Evolutionary conservation across 768 basidiomycete species (phyloP).

Genomic region (Lentinula sp.): DNA sequence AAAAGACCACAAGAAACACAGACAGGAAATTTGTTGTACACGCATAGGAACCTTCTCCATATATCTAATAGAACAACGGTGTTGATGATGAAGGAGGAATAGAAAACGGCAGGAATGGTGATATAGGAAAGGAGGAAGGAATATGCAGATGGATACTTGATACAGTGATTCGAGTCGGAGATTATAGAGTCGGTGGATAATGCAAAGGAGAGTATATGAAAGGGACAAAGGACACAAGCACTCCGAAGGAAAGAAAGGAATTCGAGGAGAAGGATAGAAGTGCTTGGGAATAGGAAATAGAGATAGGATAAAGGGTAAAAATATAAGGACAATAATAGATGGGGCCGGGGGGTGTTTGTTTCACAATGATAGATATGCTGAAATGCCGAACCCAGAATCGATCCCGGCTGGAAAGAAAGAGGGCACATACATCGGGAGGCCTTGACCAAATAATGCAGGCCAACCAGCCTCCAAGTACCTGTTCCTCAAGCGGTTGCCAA

Average conservation of each 20-base stretch:
- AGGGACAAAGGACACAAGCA: slow-evolving; percentile 8
- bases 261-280: not conserved
- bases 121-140: slow-evolving; percentile 1
- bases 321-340: slow-evolving; percentile 2
- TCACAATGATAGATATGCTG: slow-evolving; percentile 3
- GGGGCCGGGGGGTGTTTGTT: not conserved
- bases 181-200: not conserved
- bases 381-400: not conserved
- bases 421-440: not conserved
- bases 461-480: not conserved
- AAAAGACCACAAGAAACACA: slow-evolving; percentile 3
- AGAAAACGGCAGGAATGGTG: not conserved
- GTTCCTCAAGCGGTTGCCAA: not conserved
- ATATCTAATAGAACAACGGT: slow-evolving; percentile 1
- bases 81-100: not conserved
- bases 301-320: slow-evolving; percentile 9
- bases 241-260: slow-evolving; percentile 8
- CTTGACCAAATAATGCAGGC: not conserved
- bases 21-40: slow-evolving; percentile 3
- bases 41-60: not conserved
- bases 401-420: not conserved
- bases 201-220: slow-evolving; percentile 1
- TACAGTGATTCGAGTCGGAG: slow-evolving; percentile 5
- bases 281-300: slow-evolving; percentile 1
- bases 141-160: slow-evolving; percentile 7